phyloP scores from a whole-genome alignment of 768 basidiomycete genomes.

The Leccinum uliginosum region DNA sequence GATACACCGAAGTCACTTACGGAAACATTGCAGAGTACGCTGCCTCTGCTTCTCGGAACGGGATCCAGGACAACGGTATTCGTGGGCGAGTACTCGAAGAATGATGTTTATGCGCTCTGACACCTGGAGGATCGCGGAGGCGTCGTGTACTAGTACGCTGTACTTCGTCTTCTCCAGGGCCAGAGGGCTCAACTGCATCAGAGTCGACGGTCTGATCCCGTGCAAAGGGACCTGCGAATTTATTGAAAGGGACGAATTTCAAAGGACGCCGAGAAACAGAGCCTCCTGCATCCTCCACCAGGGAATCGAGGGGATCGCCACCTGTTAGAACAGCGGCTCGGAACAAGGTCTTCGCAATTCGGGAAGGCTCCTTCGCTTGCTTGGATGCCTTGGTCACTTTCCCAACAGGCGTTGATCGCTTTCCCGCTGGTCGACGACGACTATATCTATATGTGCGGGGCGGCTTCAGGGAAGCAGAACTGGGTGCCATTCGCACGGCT shows the following conservation, averaged over 20 bases:
- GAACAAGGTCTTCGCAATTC: slow-evolving; percentile 14
- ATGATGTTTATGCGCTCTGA: slow-evolving; percentile 1
- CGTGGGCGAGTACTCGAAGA: slow-evolving; percentile 1
- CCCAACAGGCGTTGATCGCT: neutral
- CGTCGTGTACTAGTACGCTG: neutral
- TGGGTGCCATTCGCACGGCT: neutral
- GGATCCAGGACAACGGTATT: slow-evolving; percentile 22
- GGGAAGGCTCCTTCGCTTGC: neutral
- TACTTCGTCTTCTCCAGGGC: neutral
- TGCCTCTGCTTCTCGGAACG: slow-evolving; percentile 25
- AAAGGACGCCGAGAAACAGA: slow-evolving; percentile 21
- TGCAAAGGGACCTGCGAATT: slow-evolving; percentile 8
- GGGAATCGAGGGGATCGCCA: slow-evolving; percentile 20
- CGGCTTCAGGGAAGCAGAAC: neutral
- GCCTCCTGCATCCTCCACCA: slow-evolving; percentile 9
- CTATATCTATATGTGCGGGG: slow-evolving; percentile 19
- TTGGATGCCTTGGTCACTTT: neutral
- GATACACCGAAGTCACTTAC: slow-evolving; percentile 12
- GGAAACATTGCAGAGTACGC: slow-evolving; percentile 26
- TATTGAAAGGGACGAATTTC: slow-evolving; percentile 25
- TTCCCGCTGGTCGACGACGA: neutral
- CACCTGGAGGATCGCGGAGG: neutral
- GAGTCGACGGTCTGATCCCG: neutral
- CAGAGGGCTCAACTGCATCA: neutral
- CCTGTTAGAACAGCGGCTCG: slow-evolving; percentile 26